Base-by-base conservation (phyloP, 352 stramenopile species). In the Heterotrichella gracilis region DNA sequence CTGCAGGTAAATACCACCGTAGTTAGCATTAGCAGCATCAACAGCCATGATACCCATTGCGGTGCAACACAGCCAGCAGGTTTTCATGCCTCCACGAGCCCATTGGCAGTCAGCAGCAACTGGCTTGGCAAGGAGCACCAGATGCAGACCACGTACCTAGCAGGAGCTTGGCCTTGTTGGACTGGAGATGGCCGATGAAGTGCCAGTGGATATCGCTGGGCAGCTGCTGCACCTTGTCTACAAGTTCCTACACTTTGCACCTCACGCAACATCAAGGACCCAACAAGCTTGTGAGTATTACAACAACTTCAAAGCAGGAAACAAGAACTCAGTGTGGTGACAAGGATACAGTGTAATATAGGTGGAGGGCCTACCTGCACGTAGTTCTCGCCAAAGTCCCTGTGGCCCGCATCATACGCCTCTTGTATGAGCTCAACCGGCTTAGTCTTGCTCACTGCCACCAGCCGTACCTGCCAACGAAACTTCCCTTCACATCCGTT, bases 301-400 rank as follows among this genome's bases (percentile, higher is more conserved):
- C n/a, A n/a, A n/a, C n/a, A n/a, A n/a, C n/a, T n/a, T n/a, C n/a
- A n/a, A n/a, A n/a, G n/a, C n/a, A n/a, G n/a, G n/a, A n/a, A n/a
- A n/a, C n/a, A n/a, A n/a, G n/a, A n/a, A n/a, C n/a, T n/a, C n/a
- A n/a, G n/a, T n/a, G n/a, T n/a, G n/a, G 32, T 14, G 41, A n/a
- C 71, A 22, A 75, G 25, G 1, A 69, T 71, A 70, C 14, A 39
- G 53, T 32, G 14, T 17, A 41, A 14, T 41, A 67, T 19, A 13
- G 64, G 21, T 19, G 17, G 9, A 14, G 9, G 42, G 20, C 2
- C 17, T 25, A 13, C 22, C 77, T 75, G 63, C 71, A 93, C 89
- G 76, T 97, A 98, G 79, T 98, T 97, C 74, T 98, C 92, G 41
- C 90, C 90, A 81, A 98, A 97, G 69, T 94, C 79, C 69, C 85